Evolutionary conservation across 495 filamentous ascomycete species (phyloP).

Genomic region (Jackrogersella minutella): DNA sequence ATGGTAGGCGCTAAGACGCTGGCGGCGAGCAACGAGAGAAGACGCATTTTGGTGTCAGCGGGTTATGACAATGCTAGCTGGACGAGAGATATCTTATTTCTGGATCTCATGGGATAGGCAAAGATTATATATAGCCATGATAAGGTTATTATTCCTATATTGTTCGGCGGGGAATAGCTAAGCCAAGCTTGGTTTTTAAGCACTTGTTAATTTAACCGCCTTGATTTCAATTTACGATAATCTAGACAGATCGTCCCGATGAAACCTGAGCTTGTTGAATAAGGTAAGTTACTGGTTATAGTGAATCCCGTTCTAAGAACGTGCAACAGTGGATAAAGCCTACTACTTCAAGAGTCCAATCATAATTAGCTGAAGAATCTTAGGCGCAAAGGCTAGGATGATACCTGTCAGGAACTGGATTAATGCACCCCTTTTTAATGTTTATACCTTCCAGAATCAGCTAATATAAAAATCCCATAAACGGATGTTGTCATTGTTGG

Average conservation of each 20-base stretch:
- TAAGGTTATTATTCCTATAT: slow-evolving; percentile 4
- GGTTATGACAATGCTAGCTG: not conserved
- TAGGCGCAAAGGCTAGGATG: too few relatives aligned
- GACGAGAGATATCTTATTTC: not conserved
- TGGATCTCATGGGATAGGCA: slow-evolving; percentile 1
- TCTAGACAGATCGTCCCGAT: slow-evolving; percentile 39
- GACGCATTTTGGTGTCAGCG: slow-evolving; percentile 45
- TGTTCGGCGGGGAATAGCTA: slow-evolving; percentile 37
- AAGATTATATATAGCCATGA: slow-evolving; percentile 16
- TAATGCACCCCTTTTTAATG: too few relatives aligned
- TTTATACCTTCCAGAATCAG: too few relatives aligned
- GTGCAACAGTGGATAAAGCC: too few relatives aligned
- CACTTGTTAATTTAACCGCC: slow-evolving; percentile 39
- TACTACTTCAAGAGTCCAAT: too few relatives aligned
- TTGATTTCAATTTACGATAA: slow-evolving; percentile 35
- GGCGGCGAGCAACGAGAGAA: slow-evolving; percentile 41
- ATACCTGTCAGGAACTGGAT: too few relatives aligned
- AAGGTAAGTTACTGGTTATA: too few relatives aligned
- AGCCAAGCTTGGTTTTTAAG: slow-evolving; percentile 22
- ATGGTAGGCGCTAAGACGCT: slow-evolving; percentile 44
- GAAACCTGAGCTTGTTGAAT: slow-evolving; percentile 30
- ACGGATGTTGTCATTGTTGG: too few relatives aligned
- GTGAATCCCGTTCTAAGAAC: too few relatives aligned
- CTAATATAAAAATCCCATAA: too few relatives aligned
- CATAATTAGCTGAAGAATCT: too few relatives aligned